Evolutionary conservation across 75 land plant species (phyloP), one percentile per base, ranked within the genome.

Genomic region (Cryptomeria japonica): DNA sequence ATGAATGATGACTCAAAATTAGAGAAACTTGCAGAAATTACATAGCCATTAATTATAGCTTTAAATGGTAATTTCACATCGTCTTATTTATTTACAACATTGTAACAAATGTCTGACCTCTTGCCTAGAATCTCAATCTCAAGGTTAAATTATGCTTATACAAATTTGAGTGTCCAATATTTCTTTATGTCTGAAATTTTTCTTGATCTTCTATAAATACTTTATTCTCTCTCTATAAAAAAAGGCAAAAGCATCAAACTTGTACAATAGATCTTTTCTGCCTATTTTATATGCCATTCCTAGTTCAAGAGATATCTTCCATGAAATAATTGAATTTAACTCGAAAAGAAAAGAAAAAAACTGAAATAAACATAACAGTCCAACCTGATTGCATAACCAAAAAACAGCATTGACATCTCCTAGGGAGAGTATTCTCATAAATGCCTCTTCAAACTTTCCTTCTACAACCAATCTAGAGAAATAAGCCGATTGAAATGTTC

Each of bases 381-480:
- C 70, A 64, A 64, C 83, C 83, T 80, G 46, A 80, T 80, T 80
- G n/a, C 42, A 80, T 80, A 80, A 42, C 83, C 83, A 80, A 22
- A 39, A 22, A 42, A 80, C n/a, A 42, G 46, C 46, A 22, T 18
- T 80, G 83, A 41, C 38, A 41, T 80, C 83, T 39, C 83, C 47
- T 41, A 80, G 42, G 14, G 42, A 42, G 83, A 80, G 83, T 42
- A 41, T 18, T 80, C 46, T 42, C 22, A 22, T 80, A 31, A 80
- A 80, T 25, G 83, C 83, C 83, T 80, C 83, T 42, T 80, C 83
- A 22, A 80, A 80, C 83, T 22, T 80, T 38, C 83, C 83, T 80
- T 41, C 83, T 39, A n/a, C 42, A 39, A 80, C 83, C 83, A 80
- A 80, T 41, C 28, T 80, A 42, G 44, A 80, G 83, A 80, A 18